Base-by-base conservation (phyloP, 2,329 filamentous ascomycete genomes). In the Aspergillus awamori region DNA sequence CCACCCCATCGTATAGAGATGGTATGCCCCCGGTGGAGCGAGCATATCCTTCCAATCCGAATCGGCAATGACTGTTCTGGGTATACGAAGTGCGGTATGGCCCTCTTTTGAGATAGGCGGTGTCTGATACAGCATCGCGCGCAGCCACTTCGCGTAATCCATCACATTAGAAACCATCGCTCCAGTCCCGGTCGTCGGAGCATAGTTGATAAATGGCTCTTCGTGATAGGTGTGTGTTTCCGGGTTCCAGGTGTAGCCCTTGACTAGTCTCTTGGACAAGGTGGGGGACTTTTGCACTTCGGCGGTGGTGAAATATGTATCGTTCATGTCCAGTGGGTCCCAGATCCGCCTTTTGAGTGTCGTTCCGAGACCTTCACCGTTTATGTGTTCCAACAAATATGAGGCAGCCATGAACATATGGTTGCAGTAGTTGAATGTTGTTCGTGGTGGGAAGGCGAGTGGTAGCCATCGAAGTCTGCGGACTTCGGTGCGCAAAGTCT, bases 101-200 rank as follows among this genome's bases (percentile, higher is more conserved):
- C 61, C 67, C 8, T 65, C 57, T 2, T 28, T 13, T 3, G 61
- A 65, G 8, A 71, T 47, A 3, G 67, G 68, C 0, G 57, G 61
- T 8, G 58, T 55, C 36, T 58, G 58, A 15, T 68, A 61, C 2
- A 70, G 64, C 63, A 68, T 47, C 5, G 67, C 61, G 13, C 66
- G 65, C 6, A 71, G 28, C 69, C 69, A 71, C 24, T 68, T 61
- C 0, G 69, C 65, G 36, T 71, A 71, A 28, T 71, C 69, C 1
- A 70, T 63, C 8, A 71, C 69, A 30, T 51, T 71, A 60, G 65
- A 69, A n/a, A 71, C 68, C 10, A 70, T 70, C 0, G 69, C 56
- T 2, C 69, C 69, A 4, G 64, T 64, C 15, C 68, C 69, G 3
- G 60, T 68, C 1, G 60, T 60, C 1, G 68, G 58, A 11, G 53